Evolutionary conservation across 2,329 filamentous ascomycete genomes (phyloP).

Genomic region (Paradendryphiella salina): DNA sequence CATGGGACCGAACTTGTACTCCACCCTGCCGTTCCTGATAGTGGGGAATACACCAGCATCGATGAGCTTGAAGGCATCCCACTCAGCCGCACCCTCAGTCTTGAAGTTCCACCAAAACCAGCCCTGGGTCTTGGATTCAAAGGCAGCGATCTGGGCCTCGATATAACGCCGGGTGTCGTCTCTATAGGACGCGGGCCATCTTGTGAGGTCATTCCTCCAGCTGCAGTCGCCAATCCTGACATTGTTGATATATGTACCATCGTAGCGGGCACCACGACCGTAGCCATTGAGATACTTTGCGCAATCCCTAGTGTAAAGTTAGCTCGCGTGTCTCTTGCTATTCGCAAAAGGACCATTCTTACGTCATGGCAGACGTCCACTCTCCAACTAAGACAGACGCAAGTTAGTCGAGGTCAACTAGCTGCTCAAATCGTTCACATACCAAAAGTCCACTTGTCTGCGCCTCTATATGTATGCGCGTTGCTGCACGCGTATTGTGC

Average conservation of each 20-base stretch:
- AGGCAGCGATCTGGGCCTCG: constrained; percentile 59
- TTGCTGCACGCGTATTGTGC: constrained; percentile 60
- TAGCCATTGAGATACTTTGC: constrained; percentile 58
- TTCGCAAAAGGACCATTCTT: neutral
- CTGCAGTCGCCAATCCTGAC: constrained; percentile 59
- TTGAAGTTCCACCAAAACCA: constrained; percentile 66
- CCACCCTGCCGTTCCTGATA: constrained; percentile 23
- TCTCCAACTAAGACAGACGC: constrained; percentile 61
- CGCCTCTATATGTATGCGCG: constrained; percentile 52
- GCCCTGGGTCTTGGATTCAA: constrained; percentile 56
- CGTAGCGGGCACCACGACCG: constrained; percentile 62
- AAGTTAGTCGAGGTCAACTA: neutral
- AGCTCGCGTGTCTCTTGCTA: neutral
- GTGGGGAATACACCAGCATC: constrained; percentile 57
- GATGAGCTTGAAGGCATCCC: constrained; percentile 57
- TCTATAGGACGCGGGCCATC: constrained; percentile 53
- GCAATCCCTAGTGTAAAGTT: constrained; percentile 48
- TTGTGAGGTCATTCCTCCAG: constrained; percentile 54
- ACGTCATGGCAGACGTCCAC: constrained; percentile 68
- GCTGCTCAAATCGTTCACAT: neutral
- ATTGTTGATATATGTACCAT: constrained; percentile 57
- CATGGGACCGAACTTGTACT: constrained; percentile 27
- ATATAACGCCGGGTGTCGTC: constrained; percentile 57
- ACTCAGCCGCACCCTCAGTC: constrained; percentile 57
- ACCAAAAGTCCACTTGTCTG: constrained; percentile 62